phyloP scores from a whole-genome alignment of 2,329 filamentous ascomycete genomes.

The Xylariaceae sp. region DNA sequence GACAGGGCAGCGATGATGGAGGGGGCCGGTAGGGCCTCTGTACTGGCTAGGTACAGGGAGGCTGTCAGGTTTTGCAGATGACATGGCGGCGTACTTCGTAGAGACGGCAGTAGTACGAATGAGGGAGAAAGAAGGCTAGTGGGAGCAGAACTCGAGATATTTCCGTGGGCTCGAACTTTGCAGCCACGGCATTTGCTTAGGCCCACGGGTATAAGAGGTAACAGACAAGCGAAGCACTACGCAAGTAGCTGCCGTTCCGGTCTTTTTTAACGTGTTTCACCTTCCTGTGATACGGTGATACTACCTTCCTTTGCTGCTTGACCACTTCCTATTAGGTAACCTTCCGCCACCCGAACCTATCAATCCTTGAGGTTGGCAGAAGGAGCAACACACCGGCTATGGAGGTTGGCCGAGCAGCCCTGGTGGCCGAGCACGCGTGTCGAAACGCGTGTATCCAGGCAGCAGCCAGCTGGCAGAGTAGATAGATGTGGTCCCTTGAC shows the following conservation, averaged over 20 bases:
- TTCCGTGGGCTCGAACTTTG: no score
- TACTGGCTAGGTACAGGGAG: neutral
- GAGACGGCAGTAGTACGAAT: neutral
- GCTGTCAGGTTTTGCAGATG: neutral
- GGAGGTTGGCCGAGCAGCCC: neutral
- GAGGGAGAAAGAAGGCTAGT: neutral
- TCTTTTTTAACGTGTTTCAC: no score
- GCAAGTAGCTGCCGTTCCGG: no score
- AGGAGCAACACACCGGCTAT: neutral
- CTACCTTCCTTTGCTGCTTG: neutral
- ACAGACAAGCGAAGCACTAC: no score
- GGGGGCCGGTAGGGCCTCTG: constrained; percentile 12
- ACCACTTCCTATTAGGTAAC: neutral
- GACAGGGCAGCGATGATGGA: constrained; percentile 14
- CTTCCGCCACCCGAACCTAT: neutral
- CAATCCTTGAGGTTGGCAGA: neutral
- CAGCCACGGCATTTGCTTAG: no score
- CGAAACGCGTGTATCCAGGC: neutral
- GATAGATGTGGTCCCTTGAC: neutral
- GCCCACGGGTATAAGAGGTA: no score
- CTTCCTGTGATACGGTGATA: no score
- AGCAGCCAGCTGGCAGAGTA: neutral
- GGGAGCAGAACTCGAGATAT: neutral
- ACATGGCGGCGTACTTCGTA: neutral
- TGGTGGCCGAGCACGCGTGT: neutral